Percentiles rank a stretch among this genome's conserved stretches.
Conservation (phyloP, 2,329 filamentous ascomycete species). For the Paraphoma chrysanthemicola region DNA sequence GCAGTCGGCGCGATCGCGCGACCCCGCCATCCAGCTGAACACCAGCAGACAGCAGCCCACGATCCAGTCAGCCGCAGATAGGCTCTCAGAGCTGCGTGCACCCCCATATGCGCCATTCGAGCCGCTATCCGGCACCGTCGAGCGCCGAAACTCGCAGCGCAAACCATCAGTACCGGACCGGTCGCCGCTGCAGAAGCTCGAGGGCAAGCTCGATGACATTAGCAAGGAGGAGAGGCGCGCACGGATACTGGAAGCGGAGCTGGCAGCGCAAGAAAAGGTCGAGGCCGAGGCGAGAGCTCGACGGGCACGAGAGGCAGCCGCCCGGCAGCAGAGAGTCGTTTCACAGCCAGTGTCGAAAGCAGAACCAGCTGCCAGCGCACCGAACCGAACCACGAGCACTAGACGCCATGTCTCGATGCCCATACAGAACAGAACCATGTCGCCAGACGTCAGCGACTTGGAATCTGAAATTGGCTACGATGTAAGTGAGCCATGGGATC, state of each 20-base stretch:
- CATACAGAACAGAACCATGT: slow-evolving; percentile 23
- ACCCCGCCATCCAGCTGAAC: slow-evolving; percentile 42
- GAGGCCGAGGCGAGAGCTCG: slow-evolving; percentile 49
- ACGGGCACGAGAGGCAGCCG: slow-evolving; percentile 38
- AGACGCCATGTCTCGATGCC: slow-evolving; percentile 46
- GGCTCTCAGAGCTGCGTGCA: slow-evolving; percentile 40
- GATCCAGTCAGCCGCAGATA: slow-evolving; percentile 40
- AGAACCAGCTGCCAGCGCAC: slow-evolving; percentile 12
- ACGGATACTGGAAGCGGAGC: slow-evolving; percentile 81
- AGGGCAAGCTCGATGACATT: slow-evolving; percentile 88
- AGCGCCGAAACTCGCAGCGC: slow-evolving; percentile 32
- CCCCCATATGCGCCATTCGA: slow-evolving; percentile 39
- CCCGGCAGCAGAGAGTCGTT: slow-evolving; percentile 37
- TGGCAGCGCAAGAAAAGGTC: slow-evolving; percentile 69
- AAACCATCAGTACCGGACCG: slow-evolving; percentile 74
- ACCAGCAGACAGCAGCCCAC: slow-evolving; percentile 44
- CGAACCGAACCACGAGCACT: slow-evolving; percentile 23
- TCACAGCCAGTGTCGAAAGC: slow-evolving; percentile 32
- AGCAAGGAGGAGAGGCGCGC: slow-evolving; percentile 96
- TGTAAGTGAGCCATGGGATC: slow-evolving; percentile 46
- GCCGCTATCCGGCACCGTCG: slow-evolving; percentile 34
- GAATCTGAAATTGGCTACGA: slow-evolving; percentile 43
- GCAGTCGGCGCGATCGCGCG: slow-evolving; percentile 36
- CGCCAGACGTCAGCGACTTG: slow-evolving; percentile 32
- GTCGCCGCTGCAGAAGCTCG: slow-evolving; percentile 91